Evolutionary conservation across 2,329 filamentous ascomycete species (phyloP).

Genomic region (Epichloe sibirici): DNA sequence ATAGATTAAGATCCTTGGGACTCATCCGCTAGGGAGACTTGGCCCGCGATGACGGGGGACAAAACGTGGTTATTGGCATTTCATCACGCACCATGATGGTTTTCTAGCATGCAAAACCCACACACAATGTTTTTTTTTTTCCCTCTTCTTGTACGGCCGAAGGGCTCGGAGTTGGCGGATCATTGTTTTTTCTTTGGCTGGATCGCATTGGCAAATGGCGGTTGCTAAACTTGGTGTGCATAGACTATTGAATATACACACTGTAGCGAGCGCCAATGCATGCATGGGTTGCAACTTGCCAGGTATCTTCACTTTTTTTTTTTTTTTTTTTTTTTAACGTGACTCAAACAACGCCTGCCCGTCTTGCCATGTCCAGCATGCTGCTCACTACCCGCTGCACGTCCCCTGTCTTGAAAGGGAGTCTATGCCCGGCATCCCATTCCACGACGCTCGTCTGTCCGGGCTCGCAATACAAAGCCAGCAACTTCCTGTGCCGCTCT

Average conservation of each 20-base stretch:
- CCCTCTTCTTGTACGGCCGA: not conserved
- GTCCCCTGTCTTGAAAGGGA: slow-evolving; percentile 57
- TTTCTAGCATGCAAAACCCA: not conserved
- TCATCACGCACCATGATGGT: not conserved
- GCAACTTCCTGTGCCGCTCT: slow-evolving; percentile 34
- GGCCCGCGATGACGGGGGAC: not conserved
- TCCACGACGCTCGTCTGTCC: slow-evolving; percentile 47
- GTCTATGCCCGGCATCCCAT: slow-evolving; percentile 61
- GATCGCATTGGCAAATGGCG: slow-evolving; percentile 1
- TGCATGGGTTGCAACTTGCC: not conserved
- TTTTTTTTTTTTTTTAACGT: not conserved
- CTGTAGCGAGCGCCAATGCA: too few relatives aligned
- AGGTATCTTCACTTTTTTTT: not conserved
- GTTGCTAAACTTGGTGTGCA: not conserved
- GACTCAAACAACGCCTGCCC: slow-evolving; percentile 5
- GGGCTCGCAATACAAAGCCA: slow-evolving; percentile 46
- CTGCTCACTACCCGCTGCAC: slow-evolving; percentile 32
- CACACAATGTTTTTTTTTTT: not conserved
- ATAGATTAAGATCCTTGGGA: slow-evolving; percentile 33
- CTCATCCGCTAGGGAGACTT: slow-evolving; percentile 13
- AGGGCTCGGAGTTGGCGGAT: slow-evolving; percentile 2
- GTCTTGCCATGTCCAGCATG: slow-evolving; percentile 16
- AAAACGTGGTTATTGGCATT: not conserved
- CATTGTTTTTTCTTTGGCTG: not conserved
- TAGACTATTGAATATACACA: not conserved